Base-by-base conservation (phyloP, 1,139 yeast species). In the Lodderomyces parapsilosis region DNA sequence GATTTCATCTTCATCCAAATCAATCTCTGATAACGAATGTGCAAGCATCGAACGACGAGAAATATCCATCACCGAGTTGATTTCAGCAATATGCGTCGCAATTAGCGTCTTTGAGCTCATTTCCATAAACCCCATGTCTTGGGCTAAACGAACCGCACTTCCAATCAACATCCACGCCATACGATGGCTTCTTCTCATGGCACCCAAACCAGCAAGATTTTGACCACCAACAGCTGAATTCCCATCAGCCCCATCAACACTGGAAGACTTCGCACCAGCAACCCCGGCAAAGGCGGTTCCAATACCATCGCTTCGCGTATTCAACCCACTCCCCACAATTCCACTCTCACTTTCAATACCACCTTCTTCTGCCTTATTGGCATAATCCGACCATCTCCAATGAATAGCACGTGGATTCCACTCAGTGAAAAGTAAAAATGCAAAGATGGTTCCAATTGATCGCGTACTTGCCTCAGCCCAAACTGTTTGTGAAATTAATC, bases 371-470 rank as follows among this genome's bases (percentile, higher is more conserved):
- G 78, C 78, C 38, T 67, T 63, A 53, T 87, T 88, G 2, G 96
- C 96, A 63, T 88, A 89, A 62, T 90, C 97, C 0, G 82, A 71
- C 86, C 91, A 84, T 49, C 90, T 68, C 83, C 90, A 86, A 61
- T 90, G 96, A 48, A 90, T 89, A 5, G 96, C 96, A 43, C 96
- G 69, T 1, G 96, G 96, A 55, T 89, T 89, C 97, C 97, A 90
- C 60, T 90, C 96, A 0, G 96, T 87, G 53, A 90, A 84, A n/a
- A 91, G 66, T 39, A 90, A 65, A 57, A 90, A 88, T 1, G 96
- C 91, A 53, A 86, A 76, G 6, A 89, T 83, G 0, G 96, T 89
- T 1, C 96, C 96, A 6, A 89, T 79, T 0, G 94, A 84, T 49
- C 96, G 68, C 4, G 96, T 86, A 47, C 90, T 82, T 0, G 96